phyloP scores from a whole-genome alignment of 495 filamentous ascomycete genomes.

The Neurospora tetraspora region DNA sequence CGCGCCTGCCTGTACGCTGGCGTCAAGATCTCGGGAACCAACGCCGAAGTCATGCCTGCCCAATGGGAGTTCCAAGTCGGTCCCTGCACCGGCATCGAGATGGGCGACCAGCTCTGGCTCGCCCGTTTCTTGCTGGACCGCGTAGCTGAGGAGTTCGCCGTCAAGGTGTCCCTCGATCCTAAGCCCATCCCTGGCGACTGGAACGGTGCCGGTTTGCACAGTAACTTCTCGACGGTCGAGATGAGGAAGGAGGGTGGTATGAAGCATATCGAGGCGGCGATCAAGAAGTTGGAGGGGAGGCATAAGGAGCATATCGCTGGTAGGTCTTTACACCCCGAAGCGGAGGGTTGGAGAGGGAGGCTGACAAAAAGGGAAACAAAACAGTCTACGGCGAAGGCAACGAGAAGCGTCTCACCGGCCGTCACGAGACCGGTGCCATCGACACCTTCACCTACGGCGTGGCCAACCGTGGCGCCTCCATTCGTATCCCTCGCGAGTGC shows the following conservation, averaged over 20 bases:
- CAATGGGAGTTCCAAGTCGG: slow-evolving; percentile 98
- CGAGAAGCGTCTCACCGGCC: slow-evolving; percentile 71
- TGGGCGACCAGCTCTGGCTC: slow-evolving; percentile 93
- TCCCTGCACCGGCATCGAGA: slow-evolving; percentile 74
- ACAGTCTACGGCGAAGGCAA: slow-evolving; percentile 81
- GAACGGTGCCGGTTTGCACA: slow-evolving; percentile 95
- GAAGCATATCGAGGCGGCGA: slow-evolving; percentile 66
- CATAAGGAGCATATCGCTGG: slow-evolving; percentile 77
- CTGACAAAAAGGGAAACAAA: too few relatives aligned
- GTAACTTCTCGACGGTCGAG: slow-evolving; percentile 67
- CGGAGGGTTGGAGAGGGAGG: too few relatives aligned
- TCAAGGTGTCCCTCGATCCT: slow-evolving; percentile 82
- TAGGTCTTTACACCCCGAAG: too few relatives aligned
- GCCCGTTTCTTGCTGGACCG: slow-evolving; percentile 88
- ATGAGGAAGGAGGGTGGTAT: slow-evolving; percentile 83
- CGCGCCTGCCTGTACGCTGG: slow-evolving; percentile 83
- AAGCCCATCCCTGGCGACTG: slow-evolving; percentile 95
- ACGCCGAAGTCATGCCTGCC: slow-evolving; percentile 79
- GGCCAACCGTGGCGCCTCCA: slow-evolving; percentile 74
- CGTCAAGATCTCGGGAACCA: slow-evolving; percentile 88
- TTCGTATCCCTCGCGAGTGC: slow-evolving; percentile 78
- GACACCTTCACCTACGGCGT: slow-evolving; percentile 89
- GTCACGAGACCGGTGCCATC: slow-evolving; percentile 79
- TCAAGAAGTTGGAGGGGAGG: slow-evolving; percentile 53
- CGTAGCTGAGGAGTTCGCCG: slow-evolving; percentile 88